A percentile compares a stretch with the other conserved stretches of the same genome.
Conservation (phyloP, 495 filamentous ascomycete species). For the Arthonia radiata region DNA sequence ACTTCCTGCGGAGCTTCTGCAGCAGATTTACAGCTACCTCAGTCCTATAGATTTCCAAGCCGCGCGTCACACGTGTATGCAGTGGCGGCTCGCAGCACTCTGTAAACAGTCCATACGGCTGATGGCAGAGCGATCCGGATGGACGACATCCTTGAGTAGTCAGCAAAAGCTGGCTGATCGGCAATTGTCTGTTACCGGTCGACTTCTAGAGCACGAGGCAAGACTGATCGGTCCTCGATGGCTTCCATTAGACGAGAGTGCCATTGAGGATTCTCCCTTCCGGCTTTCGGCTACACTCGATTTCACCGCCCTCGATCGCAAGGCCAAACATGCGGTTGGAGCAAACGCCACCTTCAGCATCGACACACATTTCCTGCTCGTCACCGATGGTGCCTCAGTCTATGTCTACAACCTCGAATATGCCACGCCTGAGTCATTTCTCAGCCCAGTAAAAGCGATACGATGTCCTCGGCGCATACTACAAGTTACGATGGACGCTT, state of each 20-base stretch:
- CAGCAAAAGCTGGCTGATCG: too few relatives aligned
- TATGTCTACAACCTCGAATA: constrained; percentile 31
- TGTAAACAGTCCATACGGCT: neutral
- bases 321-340: constrained; percentile 4
- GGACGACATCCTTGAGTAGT: too few relatives aligned
- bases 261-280: constrained; percentile 9
- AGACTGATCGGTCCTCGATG: too few relatives aligned
- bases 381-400: constrained; percentile 30
- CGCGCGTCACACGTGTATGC: constrained; percentile 36
- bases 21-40: constrained; percentile 30
- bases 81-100: constrained; percentile 35
- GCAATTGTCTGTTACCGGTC: too few relatives aligned
- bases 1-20: constrained; percentile 36
- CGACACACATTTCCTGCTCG: constrained; percentile 34
- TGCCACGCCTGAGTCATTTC: constrained; percentile 7
- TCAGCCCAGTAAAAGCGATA: constrained; percentile 27
- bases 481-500: constrained; percentile 40
- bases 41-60: constrained; percentile 37
- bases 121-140: too few relatives aligned
- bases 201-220: too few relatives aligned
- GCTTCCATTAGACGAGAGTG: too few relatives aligned
- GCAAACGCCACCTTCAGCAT: constrained; percentile 28
- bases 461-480: constrained; percentile 33
- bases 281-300: constrained; percentile 15
- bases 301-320: constrained; percentile 7